Percentiles rank a stretch among this genome's conserved stretches.
These are phyloP conservation scores for Phanerochaete sordida DNA, from an alignment of 768 basidiomycete species.

Conservation along the genomic window DNA sequence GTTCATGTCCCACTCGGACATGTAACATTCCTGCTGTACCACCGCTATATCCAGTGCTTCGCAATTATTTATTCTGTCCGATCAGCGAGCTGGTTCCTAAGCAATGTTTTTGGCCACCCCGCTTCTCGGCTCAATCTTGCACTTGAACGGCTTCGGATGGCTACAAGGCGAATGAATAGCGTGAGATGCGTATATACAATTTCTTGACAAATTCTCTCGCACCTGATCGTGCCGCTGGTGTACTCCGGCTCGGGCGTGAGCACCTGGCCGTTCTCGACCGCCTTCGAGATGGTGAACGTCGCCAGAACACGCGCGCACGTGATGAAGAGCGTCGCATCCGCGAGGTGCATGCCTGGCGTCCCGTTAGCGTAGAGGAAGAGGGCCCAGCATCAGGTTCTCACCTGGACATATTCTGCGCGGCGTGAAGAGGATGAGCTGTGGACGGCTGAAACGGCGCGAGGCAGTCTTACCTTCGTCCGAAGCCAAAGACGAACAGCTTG, in stretches of 20 bases:
- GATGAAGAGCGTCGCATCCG: constrained; percentile 28
- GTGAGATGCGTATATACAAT: too few relatives aligned
- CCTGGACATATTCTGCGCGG: constrained; percentile 4
- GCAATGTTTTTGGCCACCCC: too few relatives aligned
- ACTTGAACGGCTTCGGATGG: constrained; percentile 7
- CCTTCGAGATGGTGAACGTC: constrained; percentile 26
- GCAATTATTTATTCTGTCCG: too few relatives aligned
- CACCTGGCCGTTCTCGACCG: constrained; percentile 22
- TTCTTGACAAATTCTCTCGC: too few relatives aligned
- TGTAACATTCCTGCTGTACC: too few relatives aligned
- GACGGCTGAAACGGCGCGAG: background rate
- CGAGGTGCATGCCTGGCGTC: constrained; percentile 21
- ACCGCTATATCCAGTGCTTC: too few relatives aligned
- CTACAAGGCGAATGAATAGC: background rate
- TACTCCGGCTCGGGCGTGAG: constrained; percentile 24
- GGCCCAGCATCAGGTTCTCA: background rate
- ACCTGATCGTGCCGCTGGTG: constrained; percentile 26
- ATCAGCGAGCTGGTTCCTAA: too few relatives aligned
- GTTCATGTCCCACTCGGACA: too few relatives aligned
- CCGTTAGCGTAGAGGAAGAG: background rate
- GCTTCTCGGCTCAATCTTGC: background rate
- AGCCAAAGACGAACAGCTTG: constrained; percentile 9
- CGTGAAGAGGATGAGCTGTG: background rate
- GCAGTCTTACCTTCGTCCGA: constrained; percentile 15
- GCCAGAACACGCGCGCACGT: constrained; percentile 27